These are phyloP conservation scores for Quercus bicolor DNA, from an alignment of 306 rosid species.

Conservation along the genomic window DNA sequence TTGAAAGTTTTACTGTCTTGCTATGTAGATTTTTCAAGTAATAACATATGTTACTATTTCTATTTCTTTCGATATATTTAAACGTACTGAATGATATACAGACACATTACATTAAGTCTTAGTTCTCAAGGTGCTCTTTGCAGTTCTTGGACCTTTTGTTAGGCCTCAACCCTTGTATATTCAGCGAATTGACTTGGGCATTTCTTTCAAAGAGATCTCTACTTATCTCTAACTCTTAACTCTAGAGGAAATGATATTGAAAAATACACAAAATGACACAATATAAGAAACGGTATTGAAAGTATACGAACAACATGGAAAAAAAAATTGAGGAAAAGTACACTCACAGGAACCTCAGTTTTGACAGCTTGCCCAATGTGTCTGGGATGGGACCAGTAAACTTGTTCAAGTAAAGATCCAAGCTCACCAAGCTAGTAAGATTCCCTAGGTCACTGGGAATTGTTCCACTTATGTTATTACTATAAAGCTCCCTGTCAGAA, in stretches of 20 bases:
- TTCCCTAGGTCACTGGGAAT: constrained; percentile 96
- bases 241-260: not conserved
- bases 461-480: constrained; percentile 86
- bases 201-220: not conserved
- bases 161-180: not conserved
- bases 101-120: not conserved
- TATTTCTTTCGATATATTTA: not conserved
- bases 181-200: not conserved
- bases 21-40: not conserved
- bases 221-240: not conserved
- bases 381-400: constrained; percentile 91
- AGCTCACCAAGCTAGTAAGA: constrained; percentile 99
- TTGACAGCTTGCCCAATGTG: constrained; percentile 88
- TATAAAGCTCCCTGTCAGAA: constrained; percentile 84
- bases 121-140: not conserved
- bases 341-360: constrained; percentile 95
- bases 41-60: not conserved
- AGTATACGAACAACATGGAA: not conserved
- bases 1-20: not conserved
- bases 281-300: constrained; percentile 1
- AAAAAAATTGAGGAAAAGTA: constrained; percentile 13
- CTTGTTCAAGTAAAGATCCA: constrained; percentile 86
- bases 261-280: not conserved
- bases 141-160: not conserved
- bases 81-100: no score